Base-by-base conservation (phyloP, 2,329 filamentous ascomycete species). In the Arthrobotrys conoides region DNA sequence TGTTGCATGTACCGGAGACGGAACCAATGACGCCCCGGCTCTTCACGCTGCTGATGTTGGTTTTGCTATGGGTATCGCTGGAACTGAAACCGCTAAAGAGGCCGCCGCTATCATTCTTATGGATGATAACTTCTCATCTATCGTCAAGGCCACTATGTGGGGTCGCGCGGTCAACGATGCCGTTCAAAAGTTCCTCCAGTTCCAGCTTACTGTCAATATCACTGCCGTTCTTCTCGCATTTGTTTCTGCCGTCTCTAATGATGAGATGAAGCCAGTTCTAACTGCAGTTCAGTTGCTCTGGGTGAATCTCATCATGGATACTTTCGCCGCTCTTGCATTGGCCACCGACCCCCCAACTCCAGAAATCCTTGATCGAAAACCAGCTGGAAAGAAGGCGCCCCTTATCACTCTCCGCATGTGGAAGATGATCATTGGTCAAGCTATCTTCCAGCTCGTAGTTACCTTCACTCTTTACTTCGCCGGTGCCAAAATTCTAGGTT, bases 271-370 rank as follows among this genome's bases (percentile, higher is more conserved):
- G 61, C 93, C 93, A 59, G 94, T 97, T 27, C 86, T 97, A 71
- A 96, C 90, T 1, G 94, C 94, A 10, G 94, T 97, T 27, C 94
- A 97, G 85, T 89, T 97, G 82, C 90, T 97, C 33, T 97, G 94
- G 94, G 93, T 97, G 82, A 97, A 97, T 83, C 87, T 97, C 82
- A 97, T 97, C 85, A 97, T 97, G 94, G 94, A 97, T 82, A 97
- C 94, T 0, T 93, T 97, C 77, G 94, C 94, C 24, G 94, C 94
- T 16, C 87, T 97, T 48, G 94, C 94, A 8, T 88, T 97, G 67
- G 94, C 94, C 0, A 97, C 94, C 0, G 94, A 97, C 83, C 93
- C 93, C n/a, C 94, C 94, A 0, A 92, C 92, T 12, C 91, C 92
- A 66, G 92, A 90, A 81, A 91, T 97, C 27, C 86, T 97, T 64